Base-by-base conservation (phyloP, 495 filamentous ascomycete species). In the Staphylotrichum longicolle region DNA sequence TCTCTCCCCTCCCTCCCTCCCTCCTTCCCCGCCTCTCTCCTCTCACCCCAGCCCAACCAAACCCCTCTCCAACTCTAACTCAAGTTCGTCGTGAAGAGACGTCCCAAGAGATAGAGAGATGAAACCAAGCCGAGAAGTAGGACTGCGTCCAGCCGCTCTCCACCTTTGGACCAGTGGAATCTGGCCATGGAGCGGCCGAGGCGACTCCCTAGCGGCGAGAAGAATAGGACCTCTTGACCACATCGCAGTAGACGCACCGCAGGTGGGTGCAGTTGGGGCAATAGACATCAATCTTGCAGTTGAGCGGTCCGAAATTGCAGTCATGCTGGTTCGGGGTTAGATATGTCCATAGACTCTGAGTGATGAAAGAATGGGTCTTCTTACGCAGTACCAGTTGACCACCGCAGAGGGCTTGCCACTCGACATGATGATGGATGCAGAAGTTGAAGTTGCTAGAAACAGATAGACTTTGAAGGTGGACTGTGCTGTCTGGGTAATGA, bases 361-460 rank as follows among this genome's bases (percentile, higher is more conserved):
- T 32, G 14, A 10, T 7, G 48, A 50, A 32, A 7, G 7, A 5
- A 14, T 15, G 5, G 2, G 27, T 33, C 2, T 11, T 35, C 61
- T 49, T 53, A 63, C 61, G 51, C 61, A 63, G 27, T 58, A 63
- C 61, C 61, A 63, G 34, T 9, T 47, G 20, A 27, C 7, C 5
- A 14, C n/a, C 33, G 20, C 33, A 7, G 12, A 52, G 7, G 5
- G 11, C 42, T 53, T 60, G 32, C 14, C 14, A 8, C 42, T 47
- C 9, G 11, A 12, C 49, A 35, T 54, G 50, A 33, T 48, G 41
- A 3, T 40, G 15, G 2, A 3, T 40, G 15, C 1, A 12, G 42
- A 45, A 45, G 14, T 45, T 45, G 42, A n/a, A 11, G 42, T 39
- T 39, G 42, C 42, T 45, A 4, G 27, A 27, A 27, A 27, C 20